Evolutionary conservation across 768 basidiomycete species (phyloP).

Genomic region (Xerocomus brunneocitrinus): DNA sequence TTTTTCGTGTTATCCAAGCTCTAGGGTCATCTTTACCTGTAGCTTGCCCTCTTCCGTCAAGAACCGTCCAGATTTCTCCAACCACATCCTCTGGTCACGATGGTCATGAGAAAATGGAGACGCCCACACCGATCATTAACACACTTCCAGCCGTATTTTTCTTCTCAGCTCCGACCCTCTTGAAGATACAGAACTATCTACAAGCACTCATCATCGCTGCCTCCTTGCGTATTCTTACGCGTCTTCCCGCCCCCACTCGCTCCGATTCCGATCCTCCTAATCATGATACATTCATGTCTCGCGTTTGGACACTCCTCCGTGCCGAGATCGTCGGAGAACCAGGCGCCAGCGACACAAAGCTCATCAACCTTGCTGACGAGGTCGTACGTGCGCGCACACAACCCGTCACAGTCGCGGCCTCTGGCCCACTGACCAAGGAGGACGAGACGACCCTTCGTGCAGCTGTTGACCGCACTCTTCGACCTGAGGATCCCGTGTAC

Average conservation of each 20-base stretch:
- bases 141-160: conserved; percentile 63
- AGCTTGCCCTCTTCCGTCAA: conserved; percentile 29
- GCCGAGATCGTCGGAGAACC: conserved; percentile 44
- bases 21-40: conserved; percentile 42
- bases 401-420: not conserved
- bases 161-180: conserved; percentile 48
- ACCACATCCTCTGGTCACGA: not conserved
- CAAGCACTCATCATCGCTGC: conserved; percentile 68
- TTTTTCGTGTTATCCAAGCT: conserved; percentile 43
- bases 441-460: conserved; percentile 53
- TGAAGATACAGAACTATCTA: conserved; percentile 62
- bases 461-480: conserved; percentile 60
- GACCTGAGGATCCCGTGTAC: conserved; percentile 62
- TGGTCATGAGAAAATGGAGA: not conserved
- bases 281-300: conserved; percentile 44
- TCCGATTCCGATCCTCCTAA: conserved; percentile 7
- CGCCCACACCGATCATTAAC: conserved; percentile 29
- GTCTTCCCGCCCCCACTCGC: conserved; percentile 29
- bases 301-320: conserved; percentile 63
- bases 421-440: conserved; percentile 24
- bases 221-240: conserved; percentile 52
- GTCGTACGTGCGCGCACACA: conserved; percentile 51
- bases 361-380: conserved; percentile 71
- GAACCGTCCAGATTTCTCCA: conserved; percentile 8
- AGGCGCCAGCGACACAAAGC: conserved; percentile 42